phyloP scores from a whole-genome alignment of 192 early-diverging fungal genomes.

The Gigaspora rosea region DNA sequence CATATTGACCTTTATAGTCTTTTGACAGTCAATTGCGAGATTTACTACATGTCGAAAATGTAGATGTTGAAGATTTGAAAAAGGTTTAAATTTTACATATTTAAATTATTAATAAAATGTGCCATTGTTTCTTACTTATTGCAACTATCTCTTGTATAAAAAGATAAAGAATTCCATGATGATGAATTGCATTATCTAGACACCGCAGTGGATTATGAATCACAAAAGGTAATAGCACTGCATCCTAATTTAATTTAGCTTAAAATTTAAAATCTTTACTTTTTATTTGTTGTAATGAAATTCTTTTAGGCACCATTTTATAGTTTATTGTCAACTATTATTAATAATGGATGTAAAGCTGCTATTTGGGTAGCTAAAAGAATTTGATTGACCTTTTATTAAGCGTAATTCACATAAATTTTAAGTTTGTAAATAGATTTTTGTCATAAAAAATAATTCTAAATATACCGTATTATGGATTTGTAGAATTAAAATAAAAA shows the following conservation, averaged over 20 bases:
- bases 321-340: constrained; percentile 67
- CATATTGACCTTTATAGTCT: background rate
- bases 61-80: constrained; percentile 60
- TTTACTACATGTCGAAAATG: constrained; percentile 67
- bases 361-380: constrained; percentile 92
- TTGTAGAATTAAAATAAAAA: no score
- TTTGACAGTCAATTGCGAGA: constrained; percentile 74
- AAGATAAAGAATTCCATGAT: constrained; percentile 83
- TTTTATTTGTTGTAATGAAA: background rate
- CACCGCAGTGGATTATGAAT: constrained; percentile 85
- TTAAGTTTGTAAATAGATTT: no score
- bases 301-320: constrained; percentile 73
- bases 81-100: constrained; percentile 37
- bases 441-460: no score
- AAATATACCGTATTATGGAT: no score
- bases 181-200: constrained; percentile 95
- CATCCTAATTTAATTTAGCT: background rate
- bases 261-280: background rate
- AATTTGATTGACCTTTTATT: constrained; percentile 53
- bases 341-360: constrained; percentile 83
- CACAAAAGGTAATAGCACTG: constrained; percentile 56
- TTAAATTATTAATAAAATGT: background rate
- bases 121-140: background rate
- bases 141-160: background rate
- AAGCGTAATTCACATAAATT: no score